Percentiles rank a stretch among this genome's conserved stretches.
Evolutionary conservation across 345 rosid genomes (phyloP).

Genomic region (Gynandropsis gynandra): DNA sequence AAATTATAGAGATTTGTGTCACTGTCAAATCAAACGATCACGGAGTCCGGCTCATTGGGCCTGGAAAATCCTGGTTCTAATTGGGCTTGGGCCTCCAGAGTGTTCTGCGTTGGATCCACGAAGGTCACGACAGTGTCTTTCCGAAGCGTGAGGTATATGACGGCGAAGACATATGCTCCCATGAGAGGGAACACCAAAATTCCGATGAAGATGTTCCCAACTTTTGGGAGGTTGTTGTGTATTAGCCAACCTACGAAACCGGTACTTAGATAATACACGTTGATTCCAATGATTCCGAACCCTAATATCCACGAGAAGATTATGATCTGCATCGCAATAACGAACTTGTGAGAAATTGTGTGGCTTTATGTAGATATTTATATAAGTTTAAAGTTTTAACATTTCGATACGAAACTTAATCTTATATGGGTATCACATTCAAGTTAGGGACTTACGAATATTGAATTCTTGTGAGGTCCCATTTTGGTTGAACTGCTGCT

Average conservation of each 20-base stretch:
- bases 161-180: slow-evolving; percentile 37
- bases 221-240: slow-evolving; percentile 33
- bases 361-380: too few relatives aligned
- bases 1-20: too few relatives aligned
- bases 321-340: slow-evolving; percentile 29
- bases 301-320: slow-evolving; percentile 57
- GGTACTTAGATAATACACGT: slow-evolving; percentile 49
- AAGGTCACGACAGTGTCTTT: slow-evolving; percentile 38
- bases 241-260: slow-evolving; percentile 45
- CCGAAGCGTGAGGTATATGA: slow-evolving; percentile 43
- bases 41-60: too few relatives aligned
- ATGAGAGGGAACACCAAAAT: slow-evolving; percentile 47
- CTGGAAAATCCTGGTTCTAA: too few relatives aligned
- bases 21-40: too few relatives aligned
- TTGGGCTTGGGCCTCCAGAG: too few relatives aligned
- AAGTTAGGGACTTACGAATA: slow-evolving; percentile 26
- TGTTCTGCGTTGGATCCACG: slow-evolving; percentile 29
- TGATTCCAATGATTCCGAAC: slow-evolving; percentile 45
- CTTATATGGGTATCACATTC: too few relatives aligned
- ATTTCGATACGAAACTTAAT: too few relatives aligned
- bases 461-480: slow-evolving; percentile 69
- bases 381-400: too few relatives aligned
- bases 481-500: slow-evolving; percentile 57
- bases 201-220: slow-evolving; percentile 41
- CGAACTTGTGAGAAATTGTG: too few relatives aligned